Base-by-base conservation (phyloP, 768 basidiomycete species). In the Rhizopogon vinicolor region DNA sequence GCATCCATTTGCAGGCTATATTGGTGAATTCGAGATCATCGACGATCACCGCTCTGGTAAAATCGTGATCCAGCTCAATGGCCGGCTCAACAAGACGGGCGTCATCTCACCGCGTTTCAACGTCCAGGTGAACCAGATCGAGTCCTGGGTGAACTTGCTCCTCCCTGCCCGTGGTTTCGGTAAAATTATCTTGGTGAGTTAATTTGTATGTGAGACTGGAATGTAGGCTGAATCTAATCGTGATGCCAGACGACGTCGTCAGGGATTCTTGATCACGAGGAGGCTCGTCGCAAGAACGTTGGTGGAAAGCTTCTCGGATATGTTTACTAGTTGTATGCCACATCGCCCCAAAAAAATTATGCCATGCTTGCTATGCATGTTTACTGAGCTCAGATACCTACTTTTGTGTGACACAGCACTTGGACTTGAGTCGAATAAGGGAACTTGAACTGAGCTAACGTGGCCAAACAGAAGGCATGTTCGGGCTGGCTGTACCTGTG, bases 61-160 rank as follows among this genome's bases (percentile, higher is more conserved):
- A 78, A 93, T 99, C 62, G 95, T 99, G 66, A 84, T 98, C 65
- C 95, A 99, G 77, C 86, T 99, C 55, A 99, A 97, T 68, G 97
- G 97, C 44, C 91, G 93, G 58, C 84, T 99, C 65, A 99, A 99
- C 84, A 99, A 99, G 80, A 89, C 88, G n/a, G 97, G 96, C 64
- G 96, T 99, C 70, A 98, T 98, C 76, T 98, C 95, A n/a, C 95
- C 96, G 43, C 90, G 97, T 53, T 98, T 92, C 84, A 98, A 98
- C 76, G 85, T 98, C 64, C 91, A 94, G 71, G 87, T 91, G 59
- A 86, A 74, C 65, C 88, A 95, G 70, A 97, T 98, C 66, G 92
- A 96, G 76, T 78, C 81, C 60, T 98, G 96, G 96, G 93, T 98
- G 80, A 94, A 94, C 82, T 81, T 93, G 78, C 76, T 99, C 57